Conservation (phyloP, 169 alveolate genomes). For the Perkinsus marinus region DNA sequence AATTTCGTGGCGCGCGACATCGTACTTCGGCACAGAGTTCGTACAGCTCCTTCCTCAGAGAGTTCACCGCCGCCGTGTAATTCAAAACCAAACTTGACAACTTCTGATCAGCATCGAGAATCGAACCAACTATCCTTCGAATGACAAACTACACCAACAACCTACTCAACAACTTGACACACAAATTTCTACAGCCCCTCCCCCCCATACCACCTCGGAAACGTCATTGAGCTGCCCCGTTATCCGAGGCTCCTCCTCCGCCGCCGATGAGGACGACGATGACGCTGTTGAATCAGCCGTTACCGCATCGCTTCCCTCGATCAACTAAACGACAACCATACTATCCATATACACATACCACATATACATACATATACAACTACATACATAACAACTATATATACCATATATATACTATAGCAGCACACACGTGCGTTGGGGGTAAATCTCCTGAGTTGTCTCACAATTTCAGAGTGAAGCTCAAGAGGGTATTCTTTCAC, state of each 20-base stretch:
- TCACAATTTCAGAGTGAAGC: too few species aligned
- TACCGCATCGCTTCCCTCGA: not conserved
- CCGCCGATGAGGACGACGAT: too few species aligned
- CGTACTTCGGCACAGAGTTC: not conserved
- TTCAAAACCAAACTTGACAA: not conserved
- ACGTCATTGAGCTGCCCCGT: not conserved
- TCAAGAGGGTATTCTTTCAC: too few species aligned
- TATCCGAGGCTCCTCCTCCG: not conserved
- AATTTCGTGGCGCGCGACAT: not conserved
- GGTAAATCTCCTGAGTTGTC: too few species aligned
- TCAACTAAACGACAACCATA: too few species aligned
- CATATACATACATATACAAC: too few species aligned
- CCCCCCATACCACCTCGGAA: not conserved
- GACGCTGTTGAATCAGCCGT: not conserved
- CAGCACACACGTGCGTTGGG: too few species aligned
- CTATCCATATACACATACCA: too few species aligned
- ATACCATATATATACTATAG: too few species aligned
- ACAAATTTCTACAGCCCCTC: too few species aligned
- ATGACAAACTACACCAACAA: not conserved
- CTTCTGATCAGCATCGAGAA: not conserved
- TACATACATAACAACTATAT: too few species aligned
- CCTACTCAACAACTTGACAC: not conserved
- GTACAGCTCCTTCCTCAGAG: not conserved
- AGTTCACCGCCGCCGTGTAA: not conserved
- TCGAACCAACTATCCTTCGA: not conserved